phyloP scores from a whole-genome alignment of 2,329 filamentous ascomycete species.

The Davidsoniella australis region DNA sequence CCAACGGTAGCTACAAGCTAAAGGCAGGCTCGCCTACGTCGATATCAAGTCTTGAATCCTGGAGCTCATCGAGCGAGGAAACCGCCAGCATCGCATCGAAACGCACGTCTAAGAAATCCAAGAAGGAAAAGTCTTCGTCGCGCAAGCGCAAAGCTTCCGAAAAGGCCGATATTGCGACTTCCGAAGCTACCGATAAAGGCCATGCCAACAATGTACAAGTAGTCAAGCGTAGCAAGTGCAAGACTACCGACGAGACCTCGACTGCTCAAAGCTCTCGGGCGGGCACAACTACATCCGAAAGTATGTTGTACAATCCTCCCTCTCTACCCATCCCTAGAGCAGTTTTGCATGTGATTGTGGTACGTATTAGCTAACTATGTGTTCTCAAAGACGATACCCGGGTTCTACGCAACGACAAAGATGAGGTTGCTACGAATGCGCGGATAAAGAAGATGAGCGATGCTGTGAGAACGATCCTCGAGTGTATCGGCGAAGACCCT shows the following conservation, averaged over 20 bases:
- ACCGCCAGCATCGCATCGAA: slow-evolving; percentile 9
- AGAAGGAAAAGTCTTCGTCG: slow-evolving; percentile 10
- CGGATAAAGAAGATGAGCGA: slow-evolving; percentile 41
- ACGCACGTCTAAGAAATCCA: slow-evolving; percentile 6
- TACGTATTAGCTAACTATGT: neutral
- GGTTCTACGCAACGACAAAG: slow-evolving; percentile 10
- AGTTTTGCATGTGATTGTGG: neutral
- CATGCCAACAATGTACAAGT: neutral
- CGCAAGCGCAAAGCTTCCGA: slow-evolving; percentile 21
- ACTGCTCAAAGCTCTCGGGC: neutral
- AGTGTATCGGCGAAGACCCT: slow-evolving; percentile 53
- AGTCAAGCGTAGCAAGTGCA: slow-evolving; percentile 9
- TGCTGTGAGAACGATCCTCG: slow-evolving; percentile 48
- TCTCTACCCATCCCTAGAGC: neutral
- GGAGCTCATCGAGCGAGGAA: slow-evolving; percentile 11
- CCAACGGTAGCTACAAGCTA: slow-evolving; percentile 6
- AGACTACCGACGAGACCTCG: neutral
- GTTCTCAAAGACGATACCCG: neutral
- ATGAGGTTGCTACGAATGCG: slow-evolving; percentile 14
- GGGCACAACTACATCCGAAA: neutral
- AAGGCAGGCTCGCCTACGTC: neutral
- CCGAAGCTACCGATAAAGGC: neutral
- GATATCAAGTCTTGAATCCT: neutral
- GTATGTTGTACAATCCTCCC: neutral
- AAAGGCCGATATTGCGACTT: slow-evolving; percentile 24